phyloP scores from a whole-genome alignment of 371 early-diverging fungal species.

The Haplosporangium sp. region DNA sequence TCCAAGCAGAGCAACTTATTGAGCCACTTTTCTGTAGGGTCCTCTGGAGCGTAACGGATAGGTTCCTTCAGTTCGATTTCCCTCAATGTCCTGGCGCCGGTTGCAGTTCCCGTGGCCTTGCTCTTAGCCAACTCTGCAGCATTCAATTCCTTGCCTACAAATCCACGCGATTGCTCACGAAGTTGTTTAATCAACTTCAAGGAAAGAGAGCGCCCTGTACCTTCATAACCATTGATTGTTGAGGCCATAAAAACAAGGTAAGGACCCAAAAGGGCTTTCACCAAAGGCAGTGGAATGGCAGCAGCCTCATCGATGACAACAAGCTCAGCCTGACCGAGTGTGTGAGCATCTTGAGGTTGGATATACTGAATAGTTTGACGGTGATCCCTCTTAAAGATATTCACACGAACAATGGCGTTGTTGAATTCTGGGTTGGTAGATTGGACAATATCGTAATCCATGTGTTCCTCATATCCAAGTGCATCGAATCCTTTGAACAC shows the following conservation, averaged over 20 bases:
- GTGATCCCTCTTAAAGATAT: constrained; percentile 93
- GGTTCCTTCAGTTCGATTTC: constrained; percentile 96
- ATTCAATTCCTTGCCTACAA: constrained; percentile 66
- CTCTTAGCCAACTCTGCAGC: constrained; percentile 60
- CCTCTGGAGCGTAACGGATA: constrained; percentile 94
- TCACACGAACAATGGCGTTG: constrained; percentile 95
- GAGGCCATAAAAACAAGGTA: constrained; percentile 99
- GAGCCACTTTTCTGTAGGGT: constrained; percentile 98
- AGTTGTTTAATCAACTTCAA: constrained; percentile 95
- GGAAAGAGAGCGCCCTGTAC: constrained; percentile 98
- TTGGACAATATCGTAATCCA: constrained; percentile 98
- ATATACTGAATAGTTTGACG: constrained; percentile 99
- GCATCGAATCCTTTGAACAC: constrained; percentile 97
- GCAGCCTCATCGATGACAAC: constrained; percentile 99
- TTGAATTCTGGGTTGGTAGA: constrained; percentile 94
- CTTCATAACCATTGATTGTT: constrained; percentile 99
- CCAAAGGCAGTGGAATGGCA: constrained; percentile 96
- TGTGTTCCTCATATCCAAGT: constrained; percentile 96
- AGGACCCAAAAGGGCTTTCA: constrained; percentile 92
- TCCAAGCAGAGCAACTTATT: constrained; percentile 96
- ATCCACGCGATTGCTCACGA: constrained; percentile 91
- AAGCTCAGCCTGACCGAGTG: constrained; percentile 96
- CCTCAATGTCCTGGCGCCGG: constrained; percentile 83
- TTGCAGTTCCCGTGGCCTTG: constrained; percentile 57
- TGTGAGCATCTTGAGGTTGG: constrained; percentile 93